Conservation (phyloP, 345 rosid genomes). For the Raphanus sativus region DNA sequence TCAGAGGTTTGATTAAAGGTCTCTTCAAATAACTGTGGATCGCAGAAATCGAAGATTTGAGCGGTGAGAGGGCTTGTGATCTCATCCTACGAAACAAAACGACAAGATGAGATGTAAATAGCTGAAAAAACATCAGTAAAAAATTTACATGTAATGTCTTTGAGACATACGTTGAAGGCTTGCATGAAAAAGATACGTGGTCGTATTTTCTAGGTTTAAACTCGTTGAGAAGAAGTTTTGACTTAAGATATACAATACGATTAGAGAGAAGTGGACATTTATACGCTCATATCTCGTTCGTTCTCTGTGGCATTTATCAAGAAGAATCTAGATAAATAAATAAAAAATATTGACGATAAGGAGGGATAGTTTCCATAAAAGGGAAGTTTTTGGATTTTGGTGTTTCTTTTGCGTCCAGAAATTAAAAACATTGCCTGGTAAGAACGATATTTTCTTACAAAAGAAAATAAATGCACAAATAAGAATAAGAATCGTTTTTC, state of each 20-base stretch:
- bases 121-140: not conserved
- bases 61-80: conserved; percentile 70
- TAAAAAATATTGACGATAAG: not conserved
- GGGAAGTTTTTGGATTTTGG: conserved; percentile 35
- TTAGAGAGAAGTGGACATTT: not conserved
- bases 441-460: not conserved
- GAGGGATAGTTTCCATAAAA: conserved; percentile 23
- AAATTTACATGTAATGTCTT: not conserved
- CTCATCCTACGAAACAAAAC: conserved; percentile 59
- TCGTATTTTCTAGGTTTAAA: not conserved
- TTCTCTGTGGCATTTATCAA: conserved; percentile 6
- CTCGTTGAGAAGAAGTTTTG: not conserved
- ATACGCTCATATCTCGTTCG: conserved; percentile 21
- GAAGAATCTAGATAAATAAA: conserved; percentile 12
- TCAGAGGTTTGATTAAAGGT: conserved; percentile 67
- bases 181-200: conserved; percentile 27
- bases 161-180: conserved; percentile 17
- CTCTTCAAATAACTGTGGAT: conserved; percentile 63
- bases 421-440: conserved; percentile 6
- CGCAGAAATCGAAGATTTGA: conserved; percentile 70
- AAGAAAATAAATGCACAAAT: not conserved
- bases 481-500: not conserved
- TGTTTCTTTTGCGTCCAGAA: conserved; percentile 18
- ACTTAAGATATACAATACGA: not conserved
- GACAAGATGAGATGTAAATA: not conserved